phyloP scores from a whole-genome alignment of 148 eudicot species.

The Vaccinium macrocarpon region DNA sequence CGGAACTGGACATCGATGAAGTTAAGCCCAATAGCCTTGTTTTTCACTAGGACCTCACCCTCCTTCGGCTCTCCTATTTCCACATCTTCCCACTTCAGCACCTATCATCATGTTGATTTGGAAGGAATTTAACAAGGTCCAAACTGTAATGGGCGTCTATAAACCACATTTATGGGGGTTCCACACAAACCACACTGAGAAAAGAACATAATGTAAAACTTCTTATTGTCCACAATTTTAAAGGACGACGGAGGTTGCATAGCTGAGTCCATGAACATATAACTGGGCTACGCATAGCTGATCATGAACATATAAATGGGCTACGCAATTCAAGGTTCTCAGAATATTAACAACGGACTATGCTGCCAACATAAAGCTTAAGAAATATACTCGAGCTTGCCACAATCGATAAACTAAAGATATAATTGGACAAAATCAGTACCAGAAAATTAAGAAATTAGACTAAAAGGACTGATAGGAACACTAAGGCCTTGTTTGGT shows the following conservation, averaged over 20 bases:
- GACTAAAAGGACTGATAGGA: not conserved
- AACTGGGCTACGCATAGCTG: too few relatives aligned
- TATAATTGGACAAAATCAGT: not conserved
- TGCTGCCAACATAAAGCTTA: too few relatives aligned
- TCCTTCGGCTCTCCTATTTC: conserved; percentile 80
- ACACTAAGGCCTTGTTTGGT: not conserved
- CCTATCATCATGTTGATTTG: too few relatives aligned
- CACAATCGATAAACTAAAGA: too few relatives aligned
- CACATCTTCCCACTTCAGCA: conserved; percentile 87
- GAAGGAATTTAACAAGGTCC: too few relatives aligned
- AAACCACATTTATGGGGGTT: too few relatives aligned
- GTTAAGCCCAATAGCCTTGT: conserved; percentile 86
- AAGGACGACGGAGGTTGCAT: not conserved
- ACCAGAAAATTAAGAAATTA: not conserved
- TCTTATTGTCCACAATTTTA: not conserved
- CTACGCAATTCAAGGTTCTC: too few relatives aligned
- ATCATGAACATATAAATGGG: too few relatives aligned
- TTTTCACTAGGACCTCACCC: conserved; percentile 76
- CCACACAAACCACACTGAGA: not conserved
- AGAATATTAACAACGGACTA: too few relatives aligned
- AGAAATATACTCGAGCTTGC: too few relatives aligned
- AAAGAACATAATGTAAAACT: not conserved
- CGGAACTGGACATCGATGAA: conserved; percentile 79
- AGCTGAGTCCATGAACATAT: not conserved
- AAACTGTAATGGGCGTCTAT: not conserved